phyloP scores from a whole-genome alignment of 2,329 filamentous ascomycete genomes.

The Onygenales sp. region DNA sequence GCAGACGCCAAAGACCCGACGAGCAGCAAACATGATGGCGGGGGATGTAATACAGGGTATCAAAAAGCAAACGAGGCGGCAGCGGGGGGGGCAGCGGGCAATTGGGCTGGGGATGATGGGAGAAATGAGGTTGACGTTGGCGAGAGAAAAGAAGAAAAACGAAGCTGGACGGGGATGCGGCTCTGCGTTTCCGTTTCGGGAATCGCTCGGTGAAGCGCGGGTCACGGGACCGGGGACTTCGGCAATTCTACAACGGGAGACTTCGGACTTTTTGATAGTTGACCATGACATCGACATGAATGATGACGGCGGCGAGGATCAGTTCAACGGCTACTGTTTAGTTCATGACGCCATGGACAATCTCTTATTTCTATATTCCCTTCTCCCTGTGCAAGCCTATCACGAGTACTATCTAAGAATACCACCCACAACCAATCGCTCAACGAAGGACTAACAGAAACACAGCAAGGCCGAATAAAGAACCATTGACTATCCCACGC shows the following conservation, averaged over 20 bases:
- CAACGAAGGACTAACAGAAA: no score
- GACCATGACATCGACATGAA: neutral
- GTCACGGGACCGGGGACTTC: neutral
- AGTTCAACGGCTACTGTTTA: no score
- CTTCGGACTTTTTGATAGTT: neutral
- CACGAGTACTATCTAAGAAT: no score
- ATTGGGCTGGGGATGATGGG: conserved; percentile 8
- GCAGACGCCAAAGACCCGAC: conserved; percentile 44
- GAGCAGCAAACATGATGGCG: conserved; percentile 64
- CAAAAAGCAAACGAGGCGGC: neutral
- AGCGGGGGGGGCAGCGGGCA: conserved; percentile 1
- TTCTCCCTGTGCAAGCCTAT: no score
- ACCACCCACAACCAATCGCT: no score
- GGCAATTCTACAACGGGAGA: neutral
- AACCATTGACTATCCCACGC: no score
- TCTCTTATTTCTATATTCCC: no score
- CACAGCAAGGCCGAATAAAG: no score
- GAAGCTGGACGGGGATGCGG: neutral
- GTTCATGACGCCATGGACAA: no score
- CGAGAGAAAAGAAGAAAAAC: neutral
- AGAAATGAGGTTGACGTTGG: conserved; percentile 6
- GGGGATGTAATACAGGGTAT: conserved; percentile 6
- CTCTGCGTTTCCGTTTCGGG: neutral
- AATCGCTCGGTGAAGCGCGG: neutral
- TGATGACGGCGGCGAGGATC: neutral